Conservation (phyloP, 306 rosid species). For the Pyrus pyrifolia region DNA sequence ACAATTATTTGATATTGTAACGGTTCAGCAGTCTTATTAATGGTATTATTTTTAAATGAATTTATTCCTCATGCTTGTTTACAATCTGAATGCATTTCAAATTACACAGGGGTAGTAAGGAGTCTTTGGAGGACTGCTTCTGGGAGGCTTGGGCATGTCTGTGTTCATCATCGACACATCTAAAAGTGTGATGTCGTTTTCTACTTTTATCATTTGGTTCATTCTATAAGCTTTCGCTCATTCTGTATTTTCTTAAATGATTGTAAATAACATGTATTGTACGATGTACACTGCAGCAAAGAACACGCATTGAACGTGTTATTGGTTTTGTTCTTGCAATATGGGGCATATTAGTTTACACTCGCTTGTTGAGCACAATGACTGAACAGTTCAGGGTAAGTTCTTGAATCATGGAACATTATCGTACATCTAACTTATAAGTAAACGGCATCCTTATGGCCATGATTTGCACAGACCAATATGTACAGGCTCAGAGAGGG, state of each 20-base stretch:
- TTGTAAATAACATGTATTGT: slow-evolving; percentile 9
- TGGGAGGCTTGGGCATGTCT: slow-evolving; percentile 99
- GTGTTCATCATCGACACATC: slow-evolving; percentile 75
- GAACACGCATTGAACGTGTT: slow-evolving; percentile 84
- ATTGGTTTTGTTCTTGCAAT: slow-evolving; percentile 89
- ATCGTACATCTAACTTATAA: not conserved
- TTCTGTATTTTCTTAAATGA: slow-evolving; percentile 9
- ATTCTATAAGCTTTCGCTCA: not conserved
- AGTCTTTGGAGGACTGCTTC: slow-evolving; percentile 83
- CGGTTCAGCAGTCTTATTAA: not conserved
- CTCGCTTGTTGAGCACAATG: slow-evolving; percentile 91
- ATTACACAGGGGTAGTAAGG: slow-evolving; percentile 41
- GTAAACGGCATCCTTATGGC: slow-evolving; percentile 20
- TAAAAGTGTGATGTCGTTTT: slow-evolving; percentile 46
- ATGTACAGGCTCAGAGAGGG: slow-evolving; percentile 95
- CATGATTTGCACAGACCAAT: slow-evolving; percentile 53
- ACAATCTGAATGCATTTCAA: slow-evolving; percentile 22
- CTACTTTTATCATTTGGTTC: slow-evolving; percentile 15
- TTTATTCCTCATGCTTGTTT: slow-evolving; percentile 22
- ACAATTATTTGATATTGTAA: not conserved
- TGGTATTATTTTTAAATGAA: not conserved
- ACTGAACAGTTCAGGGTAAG: slow-evolving; percentile 95
- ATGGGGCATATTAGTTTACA: slow-evolving; percentile 93
- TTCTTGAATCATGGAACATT: slow-evolving; percentile 8
- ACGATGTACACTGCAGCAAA: slow-evolving; percentile 48